phyloP scores from a whole-genome alignment of 495 filamentous ascomycete species.

The Pseudotulostoma volvatum region DNA sequence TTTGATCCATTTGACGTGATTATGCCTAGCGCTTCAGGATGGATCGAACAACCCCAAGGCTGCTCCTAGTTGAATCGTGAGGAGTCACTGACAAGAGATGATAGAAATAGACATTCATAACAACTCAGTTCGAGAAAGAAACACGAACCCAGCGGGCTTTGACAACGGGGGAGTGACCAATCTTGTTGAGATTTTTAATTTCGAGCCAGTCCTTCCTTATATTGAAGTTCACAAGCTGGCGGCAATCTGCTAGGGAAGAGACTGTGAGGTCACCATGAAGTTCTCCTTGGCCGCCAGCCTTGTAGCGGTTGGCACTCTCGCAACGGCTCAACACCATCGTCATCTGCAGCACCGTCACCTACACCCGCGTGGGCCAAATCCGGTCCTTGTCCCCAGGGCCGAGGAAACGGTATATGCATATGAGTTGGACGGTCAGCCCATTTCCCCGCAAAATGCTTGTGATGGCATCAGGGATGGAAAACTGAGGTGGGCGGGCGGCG shows the following conservation, averaged over 20 bases:
- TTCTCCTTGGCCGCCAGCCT: slow-evolving; percentile 27
- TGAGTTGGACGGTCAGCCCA: slow-evolving; percentile 37
- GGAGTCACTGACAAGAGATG: no score
- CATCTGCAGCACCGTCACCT: slow-evolving; percentile 27
- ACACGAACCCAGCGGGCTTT: background rate
- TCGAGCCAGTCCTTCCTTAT: slow-evolving; percentile 1
- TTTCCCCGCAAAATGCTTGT: slow-evolving; percentile 41
- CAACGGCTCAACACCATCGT: slow-evolving; percentile 26
- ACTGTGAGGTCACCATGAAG: slow-evolving; percentile 22
- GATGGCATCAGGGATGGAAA: slow-evolving; percentile 40
- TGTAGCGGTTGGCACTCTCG: slow-evolving; percentile 31
- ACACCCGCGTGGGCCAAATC: slow-evolving; percentile 22
- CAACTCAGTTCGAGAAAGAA: background rate
- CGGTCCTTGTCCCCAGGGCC: no score
- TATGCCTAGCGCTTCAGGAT: no score
- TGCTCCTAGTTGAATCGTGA: no score
- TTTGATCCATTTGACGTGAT: background rate
- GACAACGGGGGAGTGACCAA: background rate
- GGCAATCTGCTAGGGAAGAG: background rate
- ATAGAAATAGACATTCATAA: background rate
- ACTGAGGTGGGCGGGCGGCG: slow-evolving; percentile 23
- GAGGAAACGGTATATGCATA: slow-evolving; percentile 44
- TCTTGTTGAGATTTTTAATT: slow-evolving; percentile 1
- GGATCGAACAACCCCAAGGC: no score
- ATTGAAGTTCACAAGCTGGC: background rate